Evolutionary conservation across 768 basidiomycete genomes (phyloP).

Genomic region (Suillus brevipes): DNA sequence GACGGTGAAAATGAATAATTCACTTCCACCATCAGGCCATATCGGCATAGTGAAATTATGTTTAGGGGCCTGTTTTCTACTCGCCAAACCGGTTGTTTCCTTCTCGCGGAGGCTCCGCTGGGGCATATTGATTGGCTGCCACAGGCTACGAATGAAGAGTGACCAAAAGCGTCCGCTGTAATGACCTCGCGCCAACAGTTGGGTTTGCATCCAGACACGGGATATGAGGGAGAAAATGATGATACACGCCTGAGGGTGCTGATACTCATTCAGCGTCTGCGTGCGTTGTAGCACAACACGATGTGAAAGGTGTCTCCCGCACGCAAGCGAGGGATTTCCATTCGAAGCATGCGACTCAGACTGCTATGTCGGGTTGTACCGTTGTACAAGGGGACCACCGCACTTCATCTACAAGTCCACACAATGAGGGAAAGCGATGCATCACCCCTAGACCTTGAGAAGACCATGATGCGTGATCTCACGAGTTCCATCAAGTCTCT

Average conservation of each 20-base stretch:
- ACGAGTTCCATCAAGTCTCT: slow-evolving; percentile 5
- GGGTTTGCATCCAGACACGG: background rate
- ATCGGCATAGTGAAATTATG: background rate
- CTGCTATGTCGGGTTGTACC: background rate
- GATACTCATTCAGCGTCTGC: background rate
- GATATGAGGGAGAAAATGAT: background rate
- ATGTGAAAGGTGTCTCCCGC: background rate
- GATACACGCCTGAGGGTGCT: slow-evolving; percentile 6
- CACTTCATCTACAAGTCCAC: background rate
- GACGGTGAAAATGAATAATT: slow-evolving; percentile 1
- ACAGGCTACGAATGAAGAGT: background rate
- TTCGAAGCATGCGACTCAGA: background rate
- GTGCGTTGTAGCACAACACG: background rate
- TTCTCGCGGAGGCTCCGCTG: slow-evolving; percentile 6
- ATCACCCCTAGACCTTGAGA: slow-evolving; percentile 7
- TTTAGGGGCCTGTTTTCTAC: background rate
- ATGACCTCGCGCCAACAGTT: background rate
- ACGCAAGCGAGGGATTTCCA: slow-evolving; percentile 1
- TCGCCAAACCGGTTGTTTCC: background rate
- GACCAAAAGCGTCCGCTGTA: background rate
- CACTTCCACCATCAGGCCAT: slow-evolving; percentile 5
- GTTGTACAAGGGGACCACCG: background rate
- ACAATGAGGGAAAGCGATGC: slow-evolving; percentile 1
- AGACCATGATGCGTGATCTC: slow-evolving; percentile 4
- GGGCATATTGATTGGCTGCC: slow-evolving; percentile 5